Evolutionary conservation across 2,329 filamentous ascomycete species (phyloP), one percentile per base, ranked within the genome.

Genomic region (Aureobasidium zeae): DNA sequence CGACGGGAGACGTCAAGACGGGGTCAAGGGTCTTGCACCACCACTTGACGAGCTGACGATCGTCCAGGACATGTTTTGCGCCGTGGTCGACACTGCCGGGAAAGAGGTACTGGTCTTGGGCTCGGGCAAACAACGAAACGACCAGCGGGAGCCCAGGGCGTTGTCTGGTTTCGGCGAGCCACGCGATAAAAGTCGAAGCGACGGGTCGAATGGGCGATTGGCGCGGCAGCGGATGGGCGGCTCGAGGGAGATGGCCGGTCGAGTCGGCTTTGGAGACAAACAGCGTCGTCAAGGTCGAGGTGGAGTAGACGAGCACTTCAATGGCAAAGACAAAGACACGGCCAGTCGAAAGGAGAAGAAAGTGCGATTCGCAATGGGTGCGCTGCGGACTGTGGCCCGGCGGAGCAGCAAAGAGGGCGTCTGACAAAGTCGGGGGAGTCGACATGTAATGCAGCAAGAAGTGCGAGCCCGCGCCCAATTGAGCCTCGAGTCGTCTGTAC

Each of bases 201-300:
- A 93, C 74, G 22, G 78, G 71, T 49, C 83, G 78, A 37, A 94
- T 73, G 0, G 86, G 86, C 3, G 85, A 91, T 0, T 76, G 69
- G 0, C 72, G 69, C n/a, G 74, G 71, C 52, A 68, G 74, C 12
- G 79, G 74, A 3, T 43, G 24, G 13, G 74, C 66, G 25, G 88
- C 67, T 2, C 82, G 69, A 52, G 79, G 70, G 8, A 95, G 67
- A 58, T 86, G 93, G 17, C 93, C 91, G 0, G 89, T 95, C 8
- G 91, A 95, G 65, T 98, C 91, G 36, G 91, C 91, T 64, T 98
- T 98, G 50, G 88, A 89, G 17, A 98, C 82, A 60, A 98, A 98
- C 43, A 96, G 74, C 3, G 85, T 95, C 1, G 83, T 94, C 17
- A 86, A 75, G 53, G 76, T 74, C 33, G 76, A 74, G 0, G 88